Base-by-base conservation (phyloP, 805 yeast species). In the Metschnikowia kunwiensis region DNA sequence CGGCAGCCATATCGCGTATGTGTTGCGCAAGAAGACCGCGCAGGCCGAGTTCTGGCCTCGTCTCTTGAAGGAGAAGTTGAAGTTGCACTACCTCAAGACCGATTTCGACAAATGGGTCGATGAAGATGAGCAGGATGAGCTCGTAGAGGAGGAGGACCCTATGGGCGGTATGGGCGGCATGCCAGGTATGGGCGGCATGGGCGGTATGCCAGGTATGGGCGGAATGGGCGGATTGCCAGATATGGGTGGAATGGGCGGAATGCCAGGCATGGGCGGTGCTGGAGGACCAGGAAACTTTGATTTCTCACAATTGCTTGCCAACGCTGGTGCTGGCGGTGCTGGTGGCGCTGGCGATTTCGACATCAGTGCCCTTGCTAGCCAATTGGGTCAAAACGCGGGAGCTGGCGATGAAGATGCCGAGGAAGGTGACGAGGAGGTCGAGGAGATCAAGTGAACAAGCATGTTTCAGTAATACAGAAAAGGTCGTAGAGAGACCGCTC, bases 81-180 rank as follows among this genome's bases (percentile, higher is more conserved):
- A 81, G 59, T 76, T 74, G 44, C 86, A 80, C 47, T 86, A 76
- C 63, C 77, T 91, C 58, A 85, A 86, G 71, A 91, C 98, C 10
- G 97, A 91, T 58, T 91, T 91, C 57, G 96, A 89, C 68, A 86
- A 82, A 63, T 91, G 98, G 98, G 95, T 86, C 26, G 98, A 91
- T 58, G 97, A 91, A 69, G 98, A 91, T 58, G 98, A 91, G 65
- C 98, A 91, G 65, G 88, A 86, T 26, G 89, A 80, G 40, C 69
- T 62, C 34, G 71, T 68, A 8, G 82, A 72, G 27, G 73, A 64
- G 16, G 77, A 59, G 14, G 64, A 57, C 30, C 46, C 62, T 44
- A 55, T 58, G 17, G 50, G 58, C 35, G 44, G 41, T 47, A 42
- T 47, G 47, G 47, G 32, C 2, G 48, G 43, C 7, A 32, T 39